Conservation (phyloP, 169 alveolate genomes). For the Prorocentrum cordatum region DNA sequence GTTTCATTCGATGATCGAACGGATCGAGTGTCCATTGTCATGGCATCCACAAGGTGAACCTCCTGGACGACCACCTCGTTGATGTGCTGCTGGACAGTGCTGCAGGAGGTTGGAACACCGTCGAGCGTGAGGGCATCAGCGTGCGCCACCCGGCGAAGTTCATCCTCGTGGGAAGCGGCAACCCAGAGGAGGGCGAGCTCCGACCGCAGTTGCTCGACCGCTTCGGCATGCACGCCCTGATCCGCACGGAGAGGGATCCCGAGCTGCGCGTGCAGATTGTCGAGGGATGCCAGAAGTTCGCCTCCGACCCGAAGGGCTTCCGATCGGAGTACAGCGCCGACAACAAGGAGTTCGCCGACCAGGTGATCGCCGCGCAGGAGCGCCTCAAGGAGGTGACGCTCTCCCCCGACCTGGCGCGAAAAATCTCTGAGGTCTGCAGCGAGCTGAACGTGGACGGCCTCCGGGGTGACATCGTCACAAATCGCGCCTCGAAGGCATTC, state of each 20-base stretch:
- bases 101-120: conserved; percentile 66
- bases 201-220: conserved; percentile 61
- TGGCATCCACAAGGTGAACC: conserved; percentile 8
- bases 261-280: conserved; percentile 70
- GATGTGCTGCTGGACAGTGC: conserved; percentile 65
- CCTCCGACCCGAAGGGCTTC: conserved; percentile 32
- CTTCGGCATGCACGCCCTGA: conserved; percentile 67
- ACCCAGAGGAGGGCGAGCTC: conserved; percentile 70
- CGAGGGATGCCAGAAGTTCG: conserved; percentile 17
- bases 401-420: conserved; percentile 9
- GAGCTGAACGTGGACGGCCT: conserved; percentile 65
- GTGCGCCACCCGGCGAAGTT: conserved; percentile 70
- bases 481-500: not conserved
- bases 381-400: conserved; percentile 27
- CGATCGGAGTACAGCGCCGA: not conserved
- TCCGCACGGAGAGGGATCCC: conserved; percentile 67
- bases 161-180: conserved; percentile 66
- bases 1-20: too few relatives aligned
- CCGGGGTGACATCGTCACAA: conserved; percentile 46
- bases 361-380: not conserved
- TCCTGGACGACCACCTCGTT: conserved; percentile 66
- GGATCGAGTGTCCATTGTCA: not conserved
- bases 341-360: conserved; percentile 17
- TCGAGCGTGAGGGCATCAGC: conserved; percentile 70
- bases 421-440: conserved; percentile 64